Evolutionary conservation across 345 rosid species (phyloP).

Genomic region (Eucalyptus pauciflora): DNA sequence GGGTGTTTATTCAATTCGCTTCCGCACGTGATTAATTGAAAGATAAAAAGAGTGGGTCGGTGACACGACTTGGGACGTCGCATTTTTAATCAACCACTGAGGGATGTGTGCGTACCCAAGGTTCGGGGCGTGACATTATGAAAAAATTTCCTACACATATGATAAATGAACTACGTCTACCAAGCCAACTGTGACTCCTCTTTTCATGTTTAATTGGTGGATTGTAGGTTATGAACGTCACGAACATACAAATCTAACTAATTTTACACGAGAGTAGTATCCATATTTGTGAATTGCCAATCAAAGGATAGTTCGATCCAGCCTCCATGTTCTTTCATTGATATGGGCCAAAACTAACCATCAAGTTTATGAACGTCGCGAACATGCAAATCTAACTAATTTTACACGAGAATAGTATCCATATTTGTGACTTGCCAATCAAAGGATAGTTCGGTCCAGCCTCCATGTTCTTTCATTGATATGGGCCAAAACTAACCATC

Average conservation of each 20-base stretch:
- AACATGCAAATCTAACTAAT: background rate
- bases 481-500: background rate
- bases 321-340: background rate
- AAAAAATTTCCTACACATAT: too few relatives aligned
- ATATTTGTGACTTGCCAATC: background rate
- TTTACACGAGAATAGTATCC: background rate
- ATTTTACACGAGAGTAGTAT: background rate
- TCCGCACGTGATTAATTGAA: too few relatives aligned
- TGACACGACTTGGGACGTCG: accelerated
- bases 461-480: background rate
- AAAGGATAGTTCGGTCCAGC: background rate
- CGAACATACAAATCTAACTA: background rate
- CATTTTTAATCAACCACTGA: too few relatives aligned
- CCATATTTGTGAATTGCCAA: background rate
- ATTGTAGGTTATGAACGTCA: too few relatives aligned
- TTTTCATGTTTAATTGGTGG: background rate
- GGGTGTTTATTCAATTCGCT: too few relatives aligned
- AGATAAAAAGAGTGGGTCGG: too few relatives aligned
- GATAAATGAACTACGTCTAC: too few relatives aligned
- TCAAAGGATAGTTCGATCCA: background rate
- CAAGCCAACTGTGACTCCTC: too few relatives aligned
- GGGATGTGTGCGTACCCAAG: too few relatives aligned
- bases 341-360: background rate
- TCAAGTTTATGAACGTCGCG: background rate
- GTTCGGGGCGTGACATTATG: too few relatives aligned